Conservation (phyloP, 2,329 filamentous ascomycete genomes). For the Fusarium euwallaceae region DNA sequence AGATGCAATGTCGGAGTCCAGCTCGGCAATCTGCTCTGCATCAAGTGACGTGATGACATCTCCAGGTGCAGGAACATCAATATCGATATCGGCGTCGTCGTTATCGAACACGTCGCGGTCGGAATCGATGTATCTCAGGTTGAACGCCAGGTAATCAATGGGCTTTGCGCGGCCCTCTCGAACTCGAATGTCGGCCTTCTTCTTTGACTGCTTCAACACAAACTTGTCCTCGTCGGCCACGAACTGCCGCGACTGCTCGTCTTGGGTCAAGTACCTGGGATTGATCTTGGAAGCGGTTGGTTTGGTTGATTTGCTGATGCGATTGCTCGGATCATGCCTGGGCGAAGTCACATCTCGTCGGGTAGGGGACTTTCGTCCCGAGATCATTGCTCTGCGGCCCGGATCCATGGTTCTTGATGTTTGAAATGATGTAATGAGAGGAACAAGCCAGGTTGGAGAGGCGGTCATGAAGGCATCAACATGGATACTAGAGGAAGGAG, state of each 20-base stretch:
- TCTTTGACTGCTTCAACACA: conserved; percentile 96
- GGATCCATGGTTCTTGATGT: conserved; percentile 64
- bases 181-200: conserved; percentile 95
- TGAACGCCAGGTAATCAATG: conserved; percentile 94
- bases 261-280: conserved; percentile 73
- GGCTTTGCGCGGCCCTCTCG: conserved; percentile 91
- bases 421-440: conserved; percentile 9
- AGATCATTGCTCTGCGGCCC: conserved; percentile 67
- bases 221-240: conserved; percentile 96
- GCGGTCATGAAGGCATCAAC: not conserved
- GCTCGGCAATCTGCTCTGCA: conserved; percentile 75
- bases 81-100: conserved; percentile 77
- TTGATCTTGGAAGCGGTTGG: conserved; percentile 47
- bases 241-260: conserved; percentile 84
- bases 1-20: conserved; percentile 85
- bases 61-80: conserved; percentile 84
- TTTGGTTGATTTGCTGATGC: conserved; percentile 65
- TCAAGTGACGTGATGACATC: conserved; percentile 82
- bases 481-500: conserved; percentile 8
- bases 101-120: conserved; percentile 90
- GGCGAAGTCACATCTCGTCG: conserved; percentile 67
- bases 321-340: conserved; percentile 66
- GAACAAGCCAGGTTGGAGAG: conserved; percentile 4
- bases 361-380: conserved; percentile 58
- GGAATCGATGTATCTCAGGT: conserved; percentile 86